Base-by-base conservation (phyloP, 306 rosid species). In the Corylus heterophylla region DNA sequence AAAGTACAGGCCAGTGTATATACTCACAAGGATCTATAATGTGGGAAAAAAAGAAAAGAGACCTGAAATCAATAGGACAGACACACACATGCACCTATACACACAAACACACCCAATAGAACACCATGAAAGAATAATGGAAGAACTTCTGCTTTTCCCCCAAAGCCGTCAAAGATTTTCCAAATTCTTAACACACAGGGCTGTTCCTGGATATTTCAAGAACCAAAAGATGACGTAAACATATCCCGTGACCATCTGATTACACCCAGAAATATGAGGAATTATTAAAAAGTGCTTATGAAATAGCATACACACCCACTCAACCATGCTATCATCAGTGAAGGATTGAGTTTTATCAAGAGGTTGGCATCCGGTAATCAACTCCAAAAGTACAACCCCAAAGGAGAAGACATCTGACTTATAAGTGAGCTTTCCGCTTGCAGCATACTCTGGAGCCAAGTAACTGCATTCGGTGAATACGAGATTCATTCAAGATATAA, bases 361-460 rank as follows among this genome's bases (percentile, higher is more conserved):
- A 48, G 96, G 93, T 31, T 47, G 84, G 71, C 68, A 81, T 42
- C 96, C 91, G 7, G 91, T 89, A 48, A 91, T 91, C 82, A 91
- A 84, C 83, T 89, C 93, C 88, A 91, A 81, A 56, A 91, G 95
- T 74, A 91, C 89, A 59, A 91, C 91, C 42, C 95, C 95, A 75
- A 54, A 89, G 45, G 93, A 89, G 80, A 84, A 91, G 75, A 90
- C 90, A 48, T 48, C 64, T 22, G 96, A 91, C 81, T 87, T 91
- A 55, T 89, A 93, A 20, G 91, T 91, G 71, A 91, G 91, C 74
- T 84, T 87, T 69, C 96, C 93, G 49, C 91, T 89, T 6, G 90
- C 80, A 62, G 93, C 93, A 84, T 91, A 89, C 67, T 91, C 93
- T 8, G 96, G 96, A 79, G 93, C 90, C 76, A 91, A 35, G 87